Evolutionary conservation across 192 early-diverging fungal species (phyloP).

Genomic region (Coemansia sp.): DNA sequence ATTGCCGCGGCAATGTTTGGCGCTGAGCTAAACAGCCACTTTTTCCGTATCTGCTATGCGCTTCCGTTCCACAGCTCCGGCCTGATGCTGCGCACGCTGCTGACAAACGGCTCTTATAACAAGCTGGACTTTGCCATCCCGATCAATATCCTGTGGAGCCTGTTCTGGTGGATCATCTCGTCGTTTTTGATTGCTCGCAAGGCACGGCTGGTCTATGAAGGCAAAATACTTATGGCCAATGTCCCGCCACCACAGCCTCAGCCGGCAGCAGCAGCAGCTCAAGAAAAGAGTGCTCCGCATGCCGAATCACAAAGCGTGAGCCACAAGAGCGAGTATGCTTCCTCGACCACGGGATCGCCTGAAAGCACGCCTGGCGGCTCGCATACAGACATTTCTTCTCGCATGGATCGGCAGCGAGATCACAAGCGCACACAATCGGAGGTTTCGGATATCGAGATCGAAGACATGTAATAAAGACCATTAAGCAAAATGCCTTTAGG

Average conservation of each 20-base stretch:
- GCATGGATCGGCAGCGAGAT: not conserved
- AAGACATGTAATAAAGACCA: slow-evolving; percentile 19
- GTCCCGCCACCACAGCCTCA: slow-evolving; percentile 33
- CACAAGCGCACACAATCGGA: not conserved
- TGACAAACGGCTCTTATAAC: slow-evolving; percentile 37
- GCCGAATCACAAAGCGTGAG: not conserved
- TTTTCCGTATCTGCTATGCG: slow-evolving; percentile 48
- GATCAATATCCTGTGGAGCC: slow-evolving; percentile 24
- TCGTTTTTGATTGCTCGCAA: slow-evolving; percentile 48
- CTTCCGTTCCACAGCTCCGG: slow-evolving; percentile 37
- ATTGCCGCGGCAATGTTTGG: slow-evolving; percentile 45
- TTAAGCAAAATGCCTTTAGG: too few relatives aligned
- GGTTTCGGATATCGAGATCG: slow-evolving; percentile 40
- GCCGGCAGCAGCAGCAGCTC: not conserved
- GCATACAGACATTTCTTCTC: not conserved
- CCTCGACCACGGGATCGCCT: slow-evolving; percentile 6
- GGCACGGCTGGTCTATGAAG: slow-evolving; percentile 35
- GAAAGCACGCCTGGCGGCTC: slow-evolving; percentile 4
- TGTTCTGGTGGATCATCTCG: slow-evolving; percentile 45
- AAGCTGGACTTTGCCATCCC: slow-evolving; percentile 30
- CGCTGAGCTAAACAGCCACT: slow-evolving; percentile 45
- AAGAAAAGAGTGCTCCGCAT: slow-evolving; percentile 5
- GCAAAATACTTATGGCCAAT: slow-evolving; percentile 39
- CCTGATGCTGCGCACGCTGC: slow-evolving; percentile 28
- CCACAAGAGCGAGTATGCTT: not conserved